phyloP scores from a whole-genome alignment of 805 yeast genomes.

The Metschnikowia matae region DNA sequence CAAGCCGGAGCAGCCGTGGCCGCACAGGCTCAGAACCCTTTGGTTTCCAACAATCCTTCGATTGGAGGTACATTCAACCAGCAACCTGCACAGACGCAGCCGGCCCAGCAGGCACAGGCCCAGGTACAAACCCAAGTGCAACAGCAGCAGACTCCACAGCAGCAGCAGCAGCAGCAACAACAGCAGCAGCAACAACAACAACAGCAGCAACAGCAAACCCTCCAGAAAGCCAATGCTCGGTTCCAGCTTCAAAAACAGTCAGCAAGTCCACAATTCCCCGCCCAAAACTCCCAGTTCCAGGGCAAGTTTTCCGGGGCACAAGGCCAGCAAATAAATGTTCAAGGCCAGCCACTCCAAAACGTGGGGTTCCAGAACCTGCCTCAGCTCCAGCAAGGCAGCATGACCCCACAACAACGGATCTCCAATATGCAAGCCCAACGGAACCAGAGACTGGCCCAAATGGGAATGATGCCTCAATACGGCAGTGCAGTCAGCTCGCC shows the following conservation, averaged over 20 bases:
- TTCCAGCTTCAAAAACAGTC: slow-evolving; percentile 5
- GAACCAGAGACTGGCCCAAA: slow-evolving; percentile 2
- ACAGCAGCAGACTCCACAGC: slow-evolving; percentile 10
- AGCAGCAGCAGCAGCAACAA: slow-evolving; percentile 6
- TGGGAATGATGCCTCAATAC: slow-evolving; percentile 4
- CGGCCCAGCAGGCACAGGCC: slow-evolving; percentile 5
- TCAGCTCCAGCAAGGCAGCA: slow-evolving; percentile 1
- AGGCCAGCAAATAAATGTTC: not conserved
- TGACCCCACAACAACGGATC: slow-evolving; percentile 3
- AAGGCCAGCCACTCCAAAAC: not conserved
- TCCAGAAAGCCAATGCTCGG: not conserved
- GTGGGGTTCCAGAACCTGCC: not conserved
- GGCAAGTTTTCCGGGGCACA: not conserved
- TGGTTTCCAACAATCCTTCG: slow-evolving; percentile 3
- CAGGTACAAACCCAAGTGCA: slow-evolving; percentile 8
- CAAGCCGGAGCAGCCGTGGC: slow-evolving; percentile 40
- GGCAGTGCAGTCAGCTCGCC: not conserved
- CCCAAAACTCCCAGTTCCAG: not conserved
- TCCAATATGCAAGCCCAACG: slow-evolving; percentile 4
- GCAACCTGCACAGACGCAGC: slow-evolving; percentile 3
- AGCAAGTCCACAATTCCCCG: not conserved
- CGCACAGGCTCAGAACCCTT: slow-evolving; percentile 25
- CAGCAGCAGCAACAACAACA: slow-evolving; percentile 8
- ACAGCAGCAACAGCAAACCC: slow-evolving; percentile 6
- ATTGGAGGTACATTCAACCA: slow-evolving; percentile 4